Evolutionary conservation across 768 basidiomycete genomes (phyloP).

Genomic region (Mycena pura): DNA sequence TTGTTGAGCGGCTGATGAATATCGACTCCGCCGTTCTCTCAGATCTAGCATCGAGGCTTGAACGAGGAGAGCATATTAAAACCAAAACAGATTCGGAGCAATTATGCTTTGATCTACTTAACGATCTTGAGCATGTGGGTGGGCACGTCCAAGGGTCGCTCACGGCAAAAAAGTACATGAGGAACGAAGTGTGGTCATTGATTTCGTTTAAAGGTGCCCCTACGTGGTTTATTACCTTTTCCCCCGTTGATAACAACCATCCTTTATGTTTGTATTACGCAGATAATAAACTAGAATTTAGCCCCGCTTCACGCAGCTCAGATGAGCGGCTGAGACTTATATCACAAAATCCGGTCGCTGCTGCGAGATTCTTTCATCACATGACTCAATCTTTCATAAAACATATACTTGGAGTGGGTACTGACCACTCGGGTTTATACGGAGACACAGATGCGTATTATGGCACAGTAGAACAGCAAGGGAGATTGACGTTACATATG

Average conservation of each 20-base stretch:
- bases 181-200: conserved; percentile 41
- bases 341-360: conserved; percentile 23
- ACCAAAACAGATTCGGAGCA: conserved; percentile 40
- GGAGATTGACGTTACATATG: conserved; percentile 34
- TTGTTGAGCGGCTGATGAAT: conserved; percentile 28
- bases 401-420: conserved; percentile 10
- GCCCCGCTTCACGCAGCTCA: conserved; percentile 8
- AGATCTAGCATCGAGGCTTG: conserved; percentile 25
- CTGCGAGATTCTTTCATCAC: conserved; percentile 29
- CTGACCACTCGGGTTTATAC: conserved; percentile 12
- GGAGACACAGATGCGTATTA: conserved; percentile 33
- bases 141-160: conserved; percentile 37
- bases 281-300: conserved; percentile 28
- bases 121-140: conserved; percentile 42
- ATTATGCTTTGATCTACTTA: conserved; percentile 40
- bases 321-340: background rate
- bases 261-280: conserved; percentile 43
- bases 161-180: conserved; percentile 36
- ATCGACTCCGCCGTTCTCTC: conserved; percentile 32
- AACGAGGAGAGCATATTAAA: conserved; percentile 34
- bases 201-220: conserved; percentile 33
- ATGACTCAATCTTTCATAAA: conserved; percentile 25
- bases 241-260: conserved; percentile 39
- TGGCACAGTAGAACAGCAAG: conserved; percentile 40
- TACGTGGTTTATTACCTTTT: conserved; percentile 43